Evolutionary conservation across 2,329 filamentous ascomycete genomes (phyloP).

Genomic region (Colletotrichum musicola): DNA sequence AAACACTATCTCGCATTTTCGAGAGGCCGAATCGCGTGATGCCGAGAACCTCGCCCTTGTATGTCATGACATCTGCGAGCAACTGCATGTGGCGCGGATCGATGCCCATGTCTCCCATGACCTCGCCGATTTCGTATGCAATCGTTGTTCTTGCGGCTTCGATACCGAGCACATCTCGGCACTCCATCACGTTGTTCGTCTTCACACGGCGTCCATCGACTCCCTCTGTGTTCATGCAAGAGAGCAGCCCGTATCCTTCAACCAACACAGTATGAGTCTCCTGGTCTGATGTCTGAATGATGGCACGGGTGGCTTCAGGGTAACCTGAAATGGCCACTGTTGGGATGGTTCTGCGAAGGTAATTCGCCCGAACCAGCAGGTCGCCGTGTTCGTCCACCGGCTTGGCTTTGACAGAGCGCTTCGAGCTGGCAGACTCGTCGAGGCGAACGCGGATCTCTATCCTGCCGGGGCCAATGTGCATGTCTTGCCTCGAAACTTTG

Average conservation of each 20-base stretch:
- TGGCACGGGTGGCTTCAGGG: slow-evolving; percentile 84
- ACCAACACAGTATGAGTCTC: slow-evolving; percentile 82
- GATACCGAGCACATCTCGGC: slow-evolving; percentile 88
- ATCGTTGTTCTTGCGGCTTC: slow-evolving; percentile 94
- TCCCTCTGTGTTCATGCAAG: slow-evolving; percentile 94
- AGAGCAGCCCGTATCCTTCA: slow-evolving; percentile 90
- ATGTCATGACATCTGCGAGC: slow-evolving; percentile 98
- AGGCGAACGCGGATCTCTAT: slow-evolving; percentile 81
- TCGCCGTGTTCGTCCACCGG: slow-evolving; percentile 57
- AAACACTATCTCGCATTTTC: slow-evolving; percentile 94
- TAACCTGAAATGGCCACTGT: slow-evolving; percentile 91
- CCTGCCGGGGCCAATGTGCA: slow-evolving; percentile 71
- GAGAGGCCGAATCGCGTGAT: slow-evolving; percentile 96
- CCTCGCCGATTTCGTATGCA: slow-evolving; percentile 85
- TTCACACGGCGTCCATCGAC: slow-evolving; percentile 81
- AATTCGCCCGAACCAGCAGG: slow-evolving; percentile 82
- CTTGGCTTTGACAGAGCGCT: slow-evolving; percentile 61
- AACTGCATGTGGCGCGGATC: slow-evolving; percentile 98
- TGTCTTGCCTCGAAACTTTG: slow-evolving; percentile 76
- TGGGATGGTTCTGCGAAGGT: slow-evolving; percentile 85
- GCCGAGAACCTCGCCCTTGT: slow-evolving; percentile 95
- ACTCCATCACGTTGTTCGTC: slow-evolving; percentile 93
- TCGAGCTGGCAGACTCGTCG: slow-evolving; percentile 61
- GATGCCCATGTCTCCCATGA: slow-evolving; percentile 96
- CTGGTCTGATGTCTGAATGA: slow-evolving; percentile 84